Conservation (phyloP, 2,329 filamentous ascomycete genomes). For the Xylariaceae sp. region DNA sequence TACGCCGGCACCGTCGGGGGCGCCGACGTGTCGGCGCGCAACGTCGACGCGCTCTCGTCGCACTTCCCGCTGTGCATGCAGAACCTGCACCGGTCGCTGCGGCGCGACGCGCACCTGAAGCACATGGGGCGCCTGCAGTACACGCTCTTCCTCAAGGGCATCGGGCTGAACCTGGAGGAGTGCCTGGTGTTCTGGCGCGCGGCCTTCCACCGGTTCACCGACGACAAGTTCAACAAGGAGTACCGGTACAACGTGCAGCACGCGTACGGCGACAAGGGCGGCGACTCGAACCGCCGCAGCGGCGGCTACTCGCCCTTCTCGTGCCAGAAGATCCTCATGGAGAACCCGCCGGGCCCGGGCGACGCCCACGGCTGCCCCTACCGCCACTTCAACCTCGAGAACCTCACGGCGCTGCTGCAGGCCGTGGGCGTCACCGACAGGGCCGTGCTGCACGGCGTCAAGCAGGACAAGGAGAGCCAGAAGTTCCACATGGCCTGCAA, state of each 20-base stretch:
- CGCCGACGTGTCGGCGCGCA: conserved; percentile 67
- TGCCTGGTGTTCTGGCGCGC: conserved; percentile 86
- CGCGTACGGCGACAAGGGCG: conserved; percentile 88
- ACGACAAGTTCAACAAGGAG: conserved; percentile 95
- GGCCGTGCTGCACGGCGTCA: conserved; percentile 69
- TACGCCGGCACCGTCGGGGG: conserved; percentile 65
- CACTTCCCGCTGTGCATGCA: conserved; percentile 94
- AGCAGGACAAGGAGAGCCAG: conserved; percentile 80
- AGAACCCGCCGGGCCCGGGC: conserved; percentile 77
- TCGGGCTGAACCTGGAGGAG: conserved; percentile 87
- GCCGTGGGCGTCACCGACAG: conserved; percentile 72
- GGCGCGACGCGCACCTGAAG: conserved; percentile 84
- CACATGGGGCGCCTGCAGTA: conserved; percentile 92
- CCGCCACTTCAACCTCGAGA: conserved; percentile 83
- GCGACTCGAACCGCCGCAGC: conserved; percentile 78
- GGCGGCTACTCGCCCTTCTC: conserved; percentile 86
- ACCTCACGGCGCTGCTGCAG: conserved; percentile 69
- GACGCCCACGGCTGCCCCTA: conserved; percentile 97
- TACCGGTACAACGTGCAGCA: conserved; percentile 98
- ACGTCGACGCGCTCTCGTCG: conserved; percentile 70
- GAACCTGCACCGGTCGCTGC: conserved; percentile 76
- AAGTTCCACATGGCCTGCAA: conserved; percentile 96
- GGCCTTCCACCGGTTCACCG: conserved; percentile 76
- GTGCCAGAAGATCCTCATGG: conserved; percentile 90
- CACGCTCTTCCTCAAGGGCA: conserved; percentile 91